phyloP scores from a whole-genome alignment of 1,284 basidiomycete genomes.

The Mycena sp. region DNA sequence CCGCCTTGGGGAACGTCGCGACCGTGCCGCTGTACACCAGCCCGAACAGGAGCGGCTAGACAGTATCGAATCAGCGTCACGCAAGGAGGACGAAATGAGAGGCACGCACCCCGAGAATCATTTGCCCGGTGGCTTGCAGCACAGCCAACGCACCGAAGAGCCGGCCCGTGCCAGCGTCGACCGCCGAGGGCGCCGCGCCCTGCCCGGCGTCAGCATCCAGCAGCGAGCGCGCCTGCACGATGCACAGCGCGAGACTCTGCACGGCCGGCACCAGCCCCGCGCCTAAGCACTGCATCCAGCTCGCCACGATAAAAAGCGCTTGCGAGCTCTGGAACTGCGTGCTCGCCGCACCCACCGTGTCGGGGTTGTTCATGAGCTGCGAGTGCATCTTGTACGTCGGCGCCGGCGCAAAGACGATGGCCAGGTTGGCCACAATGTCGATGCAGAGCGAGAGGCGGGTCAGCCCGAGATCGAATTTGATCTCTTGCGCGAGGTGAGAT shows the following conservation, averaged over 20 bases:
- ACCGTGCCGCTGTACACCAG: slow-evolving; percentile 57
- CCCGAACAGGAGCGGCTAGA: slow-evolving; percentile 60
- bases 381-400: slow-evolving; percentile 25
- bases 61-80: slow-evolving; percentile 10
- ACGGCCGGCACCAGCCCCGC: slow-evolving; percentile 70
- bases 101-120: slow-evolving; percentile 51
- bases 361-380: background rate
- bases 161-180: slow-evolving; percentile 59
- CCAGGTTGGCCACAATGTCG: slow-evolving; percentile 69
- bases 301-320: slow-evolving; percentile 63
- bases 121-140: slow-evolving; percentile 57
- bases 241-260: slow-evolving; percentile 76
- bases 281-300: slow-evolving; percentile 66
- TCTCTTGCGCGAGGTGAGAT: slow-evolving; percentile 65
- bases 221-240: slow-evolving; percentile 64
- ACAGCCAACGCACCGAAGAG: slow-evolving; percentile 63
- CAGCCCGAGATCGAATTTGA: slow-evolving; percentile 75
- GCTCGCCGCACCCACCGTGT: background rate
- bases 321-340: slow-evolving; percentile 37
- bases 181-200: slow-evolving; percentile 45
- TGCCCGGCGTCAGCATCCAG: slow-evolving; percentile 39
- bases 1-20: slow-evolving; percentile 57
- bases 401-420: slow-evolving; percentile 46
- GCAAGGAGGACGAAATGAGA: background rate
- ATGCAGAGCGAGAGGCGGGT: slow-evolving; percentile 67